Conservation (phyloP, 192 early-diverging fungal species). For the Rhizophagus clarus region DNA sequence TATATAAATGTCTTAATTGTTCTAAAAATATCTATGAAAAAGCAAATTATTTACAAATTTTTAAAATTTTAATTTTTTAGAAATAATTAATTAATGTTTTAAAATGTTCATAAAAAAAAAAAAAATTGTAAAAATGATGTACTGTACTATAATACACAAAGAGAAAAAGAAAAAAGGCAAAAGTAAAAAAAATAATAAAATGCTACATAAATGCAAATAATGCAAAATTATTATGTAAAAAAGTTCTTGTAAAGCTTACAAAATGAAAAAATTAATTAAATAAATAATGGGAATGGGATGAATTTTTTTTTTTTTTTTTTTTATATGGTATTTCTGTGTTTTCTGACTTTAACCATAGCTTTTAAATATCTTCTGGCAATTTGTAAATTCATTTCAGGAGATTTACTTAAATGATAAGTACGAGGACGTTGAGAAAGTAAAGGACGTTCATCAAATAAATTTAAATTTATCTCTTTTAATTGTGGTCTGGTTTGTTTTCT, state of each 20-base stretch:
- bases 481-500: background rate
- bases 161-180: too few species aligned
- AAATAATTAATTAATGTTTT: too few species aligned
- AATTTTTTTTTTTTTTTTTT: background rate
- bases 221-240: background rate
- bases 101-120: too few species aligned
- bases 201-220: too few species aligned
- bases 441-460: background rate
- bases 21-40: too few species aligned
- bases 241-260: background rate
- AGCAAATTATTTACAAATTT: too few species aligned
- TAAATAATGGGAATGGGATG: background rate
- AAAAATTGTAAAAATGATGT: too few species aligned
- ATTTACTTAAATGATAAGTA: background rate
- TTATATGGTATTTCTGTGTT: slow-evolving; percentile 1
- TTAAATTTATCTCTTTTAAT: background rate
- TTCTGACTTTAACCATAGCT: background rate
- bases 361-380: background rate
- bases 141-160: too few species aligned
- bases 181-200: too few species aligned
- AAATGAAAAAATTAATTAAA: background rate
- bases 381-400: background rate
- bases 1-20: too few species aligned
- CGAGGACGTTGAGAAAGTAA: background rate
- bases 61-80: too few species aligned